Evolutionary conservation across 2,329 filamentous ascomycete species (phyloP), one percentile per base, ranked within the genome.

Genomic region (Apiospora arundinis): DNA sequence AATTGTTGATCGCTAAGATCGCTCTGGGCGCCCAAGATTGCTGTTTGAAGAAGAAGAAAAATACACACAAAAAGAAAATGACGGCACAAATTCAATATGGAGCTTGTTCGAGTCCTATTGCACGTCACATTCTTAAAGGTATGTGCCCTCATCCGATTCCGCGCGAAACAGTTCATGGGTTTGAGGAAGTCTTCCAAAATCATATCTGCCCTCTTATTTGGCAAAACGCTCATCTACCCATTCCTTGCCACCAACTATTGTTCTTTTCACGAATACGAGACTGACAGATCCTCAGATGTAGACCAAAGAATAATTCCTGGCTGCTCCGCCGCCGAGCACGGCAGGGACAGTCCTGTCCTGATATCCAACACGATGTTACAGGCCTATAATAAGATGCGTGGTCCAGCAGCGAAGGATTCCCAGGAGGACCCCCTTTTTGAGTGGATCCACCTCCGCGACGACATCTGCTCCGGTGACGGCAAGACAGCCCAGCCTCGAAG

Each of bases 361-460:
- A 52, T 79, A 52, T 76, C 76, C 14, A 75, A 77, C 68, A 69
- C 74, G 4, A 77, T 78, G 75, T 76, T 79, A 72, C 68, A 73
- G 44, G 76, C 75, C 14, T 79, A 79, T 32, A 46, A 75, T 2
- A 67, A 72, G 16, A 78, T 79, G 78, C 77, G 78, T 6, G 78
- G 78, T 3, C 77, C 75, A 11, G 69, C 23, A 8, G 68, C 74
- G 21, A 73, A 70, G 14, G 72, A 49, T 1, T 21, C 67, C 16
- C 68, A 67, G 16, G 73, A 69, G 11, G 76, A 78, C 65, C 77
- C 77, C 28, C 68, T 78, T 2, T 76, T 78, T 45, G 69, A 76
- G 2, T 78, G 75, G 74, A 77, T 78, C 68, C 72, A 71, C 40
- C 68, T 66, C 42, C 69, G 70, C 21, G 74, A 72, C 44, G 69